Percentiles rank a stretch among this genome's conserved stretches.
Conservation (phyloP, 1,284 basidiomycete species). For the Rhodotorula sp. region DNA sequence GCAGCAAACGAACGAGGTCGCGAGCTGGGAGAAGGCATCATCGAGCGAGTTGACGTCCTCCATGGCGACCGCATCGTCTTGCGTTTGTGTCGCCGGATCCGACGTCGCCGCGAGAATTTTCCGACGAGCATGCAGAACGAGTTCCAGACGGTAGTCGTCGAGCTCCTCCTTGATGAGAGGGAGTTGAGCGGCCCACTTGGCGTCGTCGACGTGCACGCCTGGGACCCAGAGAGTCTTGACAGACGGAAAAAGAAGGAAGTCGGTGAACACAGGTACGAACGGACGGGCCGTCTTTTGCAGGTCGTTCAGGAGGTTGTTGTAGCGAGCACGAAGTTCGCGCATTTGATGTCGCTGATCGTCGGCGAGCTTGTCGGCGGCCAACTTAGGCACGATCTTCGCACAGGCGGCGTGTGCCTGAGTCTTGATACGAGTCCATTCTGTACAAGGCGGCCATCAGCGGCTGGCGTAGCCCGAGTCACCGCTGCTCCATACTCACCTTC, state of each 20-base stretch:
- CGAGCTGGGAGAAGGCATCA: slow-evolving; percentile 4
- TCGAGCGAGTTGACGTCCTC: not conserved
- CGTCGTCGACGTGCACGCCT: not conserved
- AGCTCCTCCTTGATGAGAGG: not conserved
- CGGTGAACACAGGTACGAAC: slow-evolving; percentile 6
- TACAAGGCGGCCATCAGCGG: not conserved
- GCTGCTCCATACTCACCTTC: no score
- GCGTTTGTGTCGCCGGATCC: not conserved
- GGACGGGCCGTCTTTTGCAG: not conserved
- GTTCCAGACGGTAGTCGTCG: not conserved
- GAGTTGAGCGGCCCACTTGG: not conserved
- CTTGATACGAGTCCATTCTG: not conserved
- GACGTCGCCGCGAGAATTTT: slow-evolving; percentile 2
- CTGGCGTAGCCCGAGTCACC: no score
- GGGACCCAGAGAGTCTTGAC: not conserved
- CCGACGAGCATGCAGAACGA: not conserved
- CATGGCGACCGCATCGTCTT: not conserved
- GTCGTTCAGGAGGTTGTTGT: not conserved
- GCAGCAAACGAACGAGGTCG: slow-evolving; percentile 11
- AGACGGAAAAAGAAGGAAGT: slow-evolving; percentile 8
- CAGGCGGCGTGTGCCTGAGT: not conserved
- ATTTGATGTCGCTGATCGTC: no score
- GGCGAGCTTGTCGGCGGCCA: no score
- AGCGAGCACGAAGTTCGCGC: not conserved
- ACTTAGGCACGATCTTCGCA: not conserved